A percentile compares a stretch with the other conserved stretches of the same genome.
Conservation (phyloP, 768 basidiomycete genomes). For the Pisolithus sp. region DNA sequence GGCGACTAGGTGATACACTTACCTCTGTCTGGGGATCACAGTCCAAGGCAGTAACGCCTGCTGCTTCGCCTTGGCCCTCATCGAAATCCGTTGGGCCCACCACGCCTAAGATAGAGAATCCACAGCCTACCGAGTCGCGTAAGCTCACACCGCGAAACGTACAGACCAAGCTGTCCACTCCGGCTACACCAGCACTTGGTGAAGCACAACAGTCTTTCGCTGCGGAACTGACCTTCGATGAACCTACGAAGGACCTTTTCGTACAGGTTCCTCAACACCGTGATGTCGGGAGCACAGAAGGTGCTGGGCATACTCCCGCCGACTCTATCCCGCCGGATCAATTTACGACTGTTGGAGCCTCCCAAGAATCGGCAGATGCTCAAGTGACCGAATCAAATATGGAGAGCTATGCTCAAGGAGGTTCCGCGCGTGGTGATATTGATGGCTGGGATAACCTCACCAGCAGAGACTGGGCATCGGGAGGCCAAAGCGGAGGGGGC, state of each 20-base stretch:
- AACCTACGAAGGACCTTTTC: conserved; percentile 3
- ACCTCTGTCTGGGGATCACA: conserved; percentile 44
- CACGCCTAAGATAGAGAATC: conserved; percentile 14
- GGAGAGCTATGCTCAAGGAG: background rate
- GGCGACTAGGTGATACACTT: conserved; percentile 37
- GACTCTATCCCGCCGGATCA: conserved; percentile 21
- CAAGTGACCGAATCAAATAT: background rate
- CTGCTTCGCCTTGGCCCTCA: conserved; percentile 22
- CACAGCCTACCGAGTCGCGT: conserved; percentile 1
- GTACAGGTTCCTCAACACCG: conserved; percentile 10
- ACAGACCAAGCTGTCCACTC: conserved; percentile 4
- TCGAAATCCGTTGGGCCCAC: conserved; percentile 19
- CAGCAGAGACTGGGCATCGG: too few relatives aligned
- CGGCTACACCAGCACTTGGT: conserved; percentile 7
- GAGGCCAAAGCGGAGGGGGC: background rate
- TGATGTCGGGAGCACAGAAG: background rate
- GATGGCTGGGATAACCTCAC: background rate
- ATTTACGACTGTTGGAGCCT: background rate
- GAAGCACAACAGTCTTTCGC: conserved; percentile 8
- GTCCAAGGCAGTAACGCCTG: conserved; percentile 21
- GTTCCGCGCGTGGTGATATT: background rate
- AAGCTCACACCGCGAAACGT: conserved; percentile 2
- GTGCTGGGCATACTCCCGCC: conserved; percentile 21
- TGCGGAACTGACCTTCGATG: background rate
- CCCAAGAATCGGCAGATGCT: background rate